Percentiles rank a stretch among this genome's conserved stretches.
These are phyloP conservation scores for Leersia perrieri DNA, from an alignment of 176 grass and related monocot species.

Conservation along the genomic window DNA sequence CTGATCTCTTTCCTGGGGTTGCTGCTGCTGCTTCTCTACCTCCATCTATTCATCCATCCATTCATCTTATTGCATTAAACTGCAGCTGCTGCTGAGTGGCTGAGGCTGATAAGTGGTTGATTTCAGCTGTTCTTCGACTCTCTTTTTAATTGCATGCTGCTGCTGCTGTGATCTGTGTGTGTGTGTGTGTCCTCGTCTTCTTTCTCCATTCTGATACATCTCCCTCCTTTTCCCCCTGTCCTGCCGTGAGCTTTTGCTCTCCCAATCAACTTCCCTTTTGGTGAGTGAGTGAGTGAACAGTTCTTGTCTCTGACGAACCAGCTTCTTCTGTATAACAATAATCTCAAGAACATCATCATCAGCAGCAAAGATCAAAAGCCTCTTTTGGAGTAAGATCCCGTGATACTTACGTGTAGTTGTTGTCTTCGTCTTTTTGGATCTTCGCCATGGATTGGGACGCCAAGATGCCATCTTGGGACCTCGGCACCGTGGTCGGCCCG, in stretches of 20 bases:
- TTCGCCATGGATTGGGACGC: slow-evolving; percentile 69
- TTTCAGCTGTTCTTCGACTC: slow-evolving; percentile 15
- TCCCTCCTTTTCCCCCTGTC: slow-evolving; percentile 3
- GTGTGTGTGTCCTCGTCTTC: background rate
- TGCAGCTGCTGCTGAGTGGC: background rate
- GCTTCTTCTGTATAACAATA: no score
- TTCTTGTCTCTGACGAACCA: background rate
- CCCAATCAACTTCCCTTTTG: slow-evolving; percentile 36
- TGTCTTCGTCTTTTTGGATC: background rate
- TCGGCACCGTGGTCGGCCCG: slow-evolving; percentile 54
- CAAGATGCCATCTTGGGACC: slow-evolving; percentile 67
- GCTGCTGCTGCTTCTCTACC: background rate
- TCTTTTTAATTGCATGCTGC: slow-evolving; percentile 48
- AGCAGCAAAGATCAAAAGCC: background rate
- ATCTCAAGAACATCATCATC: no score
- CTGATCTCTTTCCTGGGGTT: background rate
- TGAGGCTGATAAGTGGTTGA: background rate
- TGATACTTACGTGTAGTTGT: background rate
- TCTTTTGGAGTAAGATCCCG: background rate
- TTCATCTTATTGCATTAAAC: slow-evolving; percentile 25
- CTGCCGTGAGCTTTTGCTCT: slow-evolving; percentile 32
- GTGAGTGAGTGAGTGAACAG: background rate
- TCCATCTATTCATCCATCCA: background rate
- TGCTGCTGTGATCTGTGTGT: slow-evolving; percentile 12
- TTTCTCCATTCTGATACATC: background rate